Conservation (phyloP, 2,329 filamentous ascomycete genomes). For the Cordyceps sp. region DNA sequence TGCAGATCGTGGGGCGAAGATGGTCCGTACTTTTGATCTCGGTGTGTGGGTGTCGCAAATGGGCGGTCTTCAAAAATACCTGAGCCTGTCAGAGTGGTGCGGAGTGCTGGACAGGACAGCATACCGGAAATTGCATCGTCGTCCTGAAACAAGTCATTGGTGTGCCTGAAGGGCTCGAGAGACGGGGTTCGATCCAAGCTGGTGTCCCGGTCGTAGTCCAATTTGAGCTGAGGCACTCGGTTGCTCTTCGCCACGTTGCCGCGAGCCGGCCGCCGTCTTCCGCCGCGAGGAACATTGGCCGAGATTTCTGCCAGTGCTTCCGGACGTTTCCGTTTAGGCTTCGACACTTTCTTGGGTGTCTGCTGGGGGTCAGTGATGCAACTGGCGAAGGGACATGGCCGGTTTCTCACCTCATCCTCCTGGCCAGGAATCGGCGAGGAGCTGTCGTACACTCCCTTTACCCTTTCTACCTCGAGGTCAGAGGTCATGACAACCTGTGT, state of each 20-base stretch:
- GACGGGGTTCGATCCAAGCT: conserved; percentile 6
- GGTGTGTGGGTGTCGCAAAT: conserved; percentile 6
- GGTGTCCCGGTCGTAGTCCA: conserved; percentile 4
- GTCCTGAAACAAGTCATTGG: conserved; percentile 15
- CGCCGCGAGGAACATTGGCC: conserved; percentile 14
- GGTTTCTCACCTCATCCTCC: conserved; percentile 24
- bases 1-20: no score
- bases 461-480: conserved; percentile 30
- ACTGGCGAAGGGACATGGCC: not conserved
- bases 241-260: conserved; percentile 4
- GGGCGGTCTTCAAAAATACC: conserved; percentile 9
- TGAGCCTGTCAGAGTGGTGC: conserved; percentile 7
- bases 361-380: conserved; percentile 6
- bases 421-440: conserved; percentile 28
- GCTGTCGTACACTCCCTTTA: conserved; percentile 42
- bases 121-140: conserved; percentile 11
- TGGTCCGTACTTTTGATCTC: conserved; percentile 10
- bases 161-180: conserved; percentile 7
- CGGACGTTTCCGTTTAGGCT: conserved; percentile 14
- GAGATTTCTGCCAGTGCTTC: conserved; percentile 17
- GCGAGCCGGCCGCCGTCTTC: conserved; percentile 9
- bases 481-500: conserved; percentile 47
- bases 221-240: conserved; percentile 7
- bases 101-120: not conserved
- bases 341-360: conserved; percentile 14